Conservation (phyloP, 2,329 filamentous ascomycete species). For the Stagonosporopsis chrysanthemi region DNA sequence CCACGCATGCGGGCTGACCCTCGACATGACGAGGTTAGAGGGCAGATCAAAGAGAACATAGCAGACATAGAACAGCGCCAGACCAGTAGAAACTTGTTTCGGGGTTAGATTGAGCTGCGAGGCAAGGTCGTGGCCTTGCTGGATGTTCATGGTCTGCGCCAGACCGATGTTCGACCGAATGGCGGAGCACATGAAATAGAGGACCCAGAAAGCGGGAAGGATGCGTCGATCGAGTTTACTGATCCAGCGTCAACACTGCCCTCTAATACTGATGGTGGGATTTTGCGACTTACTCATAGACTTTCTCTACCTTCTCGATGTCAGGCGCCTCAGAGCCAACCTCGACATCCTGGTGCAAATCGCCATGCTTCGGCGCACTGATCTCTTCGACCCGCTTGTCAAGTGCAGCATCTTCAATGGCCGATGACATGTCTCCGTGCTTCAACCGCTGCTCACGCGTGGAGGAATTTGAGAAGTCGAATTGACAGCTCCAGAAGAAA, state of each 20-base stretch:
- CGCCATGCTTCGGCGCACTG: slow-evolving; percentile 31
- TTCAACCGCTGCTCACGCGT: neutral
- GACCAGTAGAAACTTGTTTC: slow-evolving; percentile 81
- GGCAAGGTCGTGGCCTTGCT: slow-evolving; percentile 75
- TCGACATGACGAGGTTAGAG: slow-evolving; percentile 88
- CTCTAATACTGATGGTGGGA: too few species aligned
- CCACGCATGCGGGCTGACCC: slow-evolving; percentile 84
- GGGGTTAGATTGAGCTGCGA: slow-evolving; percentile 72
- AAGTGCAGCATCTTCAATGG: slow-evolving; percentile 21
- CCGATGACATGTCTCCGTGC: slow-evolving; percentile 31
- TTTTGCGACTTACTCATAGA: slow-evolving; percentile 44
- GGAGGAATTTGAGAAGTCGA: slow-evolving; percentile 1
- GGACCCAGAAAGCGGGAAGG: slow-evolving; percentile 80
- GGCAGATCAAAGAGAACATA: slow-evolving; percentile 91
- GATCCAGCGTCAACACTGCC: neutral
- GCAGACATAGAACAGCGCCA: slow-evolving; percentile 90
- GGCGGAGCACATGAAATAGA: slow-evolving; percentile 92
- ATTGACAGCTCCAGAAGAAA: slow-evolving; percentile 9
- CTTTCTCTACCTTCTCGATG: slow-evolving; percentile 47
- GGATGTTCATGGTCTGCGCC: slow-evolving; percentile 89
- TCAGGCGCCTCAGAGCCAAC: slow-evolving; percentile 41
- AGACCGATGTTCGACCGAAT: slow-evolving; percentile 92
- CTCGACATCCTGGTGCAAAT: slow-evolving; percentile 45
- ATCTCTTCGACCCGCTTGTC: slow-evolving; percentile 32
- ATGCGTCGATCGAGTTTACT: slow-evolving; percentile 67